These are phyloP conservation scores for Periconia digitata DNA, from an alignment of 2,329 filamentous ascomycete genomes.

Conservation along the genomic window DNA sequence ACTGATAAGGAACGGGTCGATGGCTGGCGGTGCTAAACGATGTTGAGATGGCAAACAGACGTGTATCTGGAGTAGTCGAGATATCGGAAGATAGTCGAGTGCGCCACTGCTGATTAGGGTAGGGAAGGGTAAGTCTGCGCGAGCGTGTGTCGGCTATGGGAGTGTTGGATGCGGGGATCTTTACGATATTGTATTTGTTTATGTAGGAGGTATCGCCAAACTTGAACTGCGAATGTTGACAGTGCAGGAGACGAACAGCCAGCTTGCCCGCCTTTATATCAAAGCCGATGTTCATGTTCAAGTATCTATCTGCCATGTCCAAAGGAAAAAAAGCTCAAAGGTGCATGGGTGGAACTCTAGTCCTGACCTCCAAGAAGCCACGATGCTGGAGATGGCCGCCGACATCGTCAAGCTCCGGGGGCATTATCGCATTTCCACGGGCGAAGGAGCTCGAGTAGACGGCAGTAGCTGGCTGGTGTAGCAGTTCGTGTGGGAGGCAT, in stretches of 20 bases:
- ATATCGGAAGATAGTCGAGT: neutral
- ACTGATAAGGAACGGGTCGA: constrained; percentile 23
- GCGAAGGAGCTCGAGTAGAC: constrained; percentile 10
- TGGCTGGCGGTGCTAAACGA: constrained; percentile 19
- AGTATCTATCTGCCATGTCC: neutral
- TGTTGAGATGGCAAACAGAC: constrained; percentile 8
- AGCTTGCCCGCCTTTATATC: neutral
- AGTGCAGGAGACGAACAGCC: neutral
- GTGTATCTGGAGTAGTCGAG: neutral
- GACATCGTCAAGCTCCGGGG: constrained; percentile 29
- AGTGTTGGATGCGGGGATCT: constrained; percentile 8
- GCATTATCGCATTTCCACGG: constrained; percentile 26
- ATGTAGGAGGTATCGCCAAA: neutral
- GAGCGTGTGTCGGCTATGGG: constrained; percentile 7
- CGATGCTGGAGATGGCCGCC: constrained; percentile 33
- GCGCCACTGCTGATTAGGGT: neutral
- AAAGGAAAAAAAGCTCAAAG: neutral
- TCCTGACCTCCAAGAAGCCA: constrained; percentile 12
- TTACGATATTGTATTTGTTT: constrained; percentile 31
- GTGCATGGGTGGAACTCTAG: constrained; percentile 12
- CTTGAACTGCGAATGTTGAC: neutral
- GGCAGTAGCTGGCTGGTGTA: constrained; percentile 16
- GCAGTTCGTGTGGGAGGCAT: constrained; percentile 15
- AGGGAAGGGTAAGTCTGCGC: too few relatives aligned
- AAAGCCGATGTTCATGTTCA: neutral